Evolutionary conservation across 75 land plant species (phyloP), one percentile per base, ranked within the genome.

Genomic region (Azolla pinnata): DNA sequence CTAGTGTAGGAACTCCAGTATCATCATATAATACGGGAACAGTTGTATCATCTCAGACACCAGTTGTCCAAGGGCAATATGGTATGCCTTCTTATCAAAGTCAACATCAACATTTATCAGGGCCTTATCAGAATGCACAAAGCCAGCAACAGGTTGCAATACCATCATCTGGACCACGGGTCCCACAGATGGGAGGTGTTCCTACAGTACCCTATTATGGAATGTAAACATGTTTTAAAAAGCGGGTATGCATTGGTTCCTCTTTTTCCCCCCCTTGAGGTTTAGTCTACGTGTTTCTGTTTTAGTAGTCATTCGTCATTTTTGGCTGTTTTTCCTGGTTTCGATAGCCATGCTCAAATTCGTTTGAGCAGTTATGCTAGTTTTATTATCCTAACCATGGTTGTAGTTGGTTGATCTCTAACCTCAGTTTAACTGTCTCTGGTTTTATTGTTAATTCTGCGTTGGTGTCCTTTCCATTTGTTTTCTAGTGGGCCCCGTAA

Each of bases 71-170:
- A 52, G 24, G 54, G 1, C 54, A 52, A 14, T 46, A 46, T 46
- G 49, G 49, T 17, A 18, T 46, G 49, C 17, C 49, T 18, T 46
- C 49, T 52, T 52, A 52, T 27, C 54, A 52, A 52, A 24, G 54
- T 23, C 54, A 52, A 24, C 54, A 52, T 26, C 54, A 52, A 29
- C 50, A 47, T 12, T 1, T 24, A 2, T 14, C 29, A 19, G 7
- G 12, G 25, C 29, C 26, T 4, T 52, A 52, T 14, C 54, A 52
- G 27, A 24, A 24, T 26, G 29, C 26, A 26, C 54, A 52, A 52
- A 19, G n/a, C n/a, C n/a, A n/a, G n/a, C n/a, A n/a, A n/a, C n/a
- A n/a, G n/a, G n/a, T n/a, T n/a, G n/a, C 29, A 27, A 29, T 29
- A 25, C 28, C 14, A 7, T 25, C 54, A 25, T 17, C 49, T 46